Conservation (phyloP, 1,284 basidiomycete genomes). For the Ceratobasidium sp. region DNA sequence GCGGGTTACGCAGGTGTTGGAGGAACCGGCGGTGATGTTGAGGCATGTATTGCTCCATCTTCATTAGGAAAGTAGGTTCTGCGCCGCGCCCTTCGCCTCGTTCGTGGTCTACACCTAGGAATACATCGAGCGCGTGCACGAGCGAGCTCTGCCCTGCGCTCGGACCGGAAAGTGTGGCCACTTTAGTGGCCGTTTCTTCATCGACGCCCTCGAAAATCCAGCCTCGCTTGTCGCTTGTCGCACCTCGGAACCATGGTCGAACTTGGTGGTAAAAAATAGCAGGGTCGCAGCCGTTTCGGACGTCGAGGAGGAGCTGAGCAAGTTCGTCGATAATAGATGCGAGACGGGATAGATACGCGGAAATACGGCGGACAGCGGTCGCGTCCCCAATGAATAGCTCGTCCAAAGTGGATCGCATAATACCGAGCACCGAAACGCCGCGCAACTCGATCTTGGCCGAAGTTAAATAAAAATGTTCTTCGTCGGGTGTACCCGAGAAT, state of each 20-base stretch:
- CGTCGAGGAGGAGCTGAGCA: slow-evolving; percentile 69
- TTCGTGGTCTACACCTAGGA: slow-evolving; percentile 86
- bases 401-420: slow-evolving; percentile 92
- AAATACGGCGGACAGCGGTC: slow-evolving; percentile 80
- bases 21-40: slow-evolving; percentile 91
- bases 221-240: slow-evolving; percentile 74
- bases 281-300: slow-evolving; percentile 83
- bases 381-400: slow-evolving; percentile 91
- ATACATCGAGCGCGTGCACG: slow-evolving; percentile 79
- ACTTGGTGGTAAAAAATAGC: slow-evolving; percentile 86
- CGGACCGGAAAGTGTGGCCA: slow-evolving; percentile 81
- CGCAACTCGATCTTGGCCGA: slow-evolving; percentile 92
- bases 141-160: slow-evolving; percentile 89
- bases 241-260: slow-evolving; percentile 93
- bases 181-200: slow-evolving; percentile 63
- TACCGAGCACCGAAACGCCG: slow-evolving; percentile 86
- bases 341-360: slow-evolving; percentile 77
- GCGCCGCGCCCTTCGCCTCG: slow-evolving; percentile 54
- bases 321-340: slow-evolving; percentile 77
- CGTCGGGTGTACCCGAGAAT: slow-evolving; percentile 88
- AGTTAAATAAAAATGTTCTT: slow-evolving; percentile 90
- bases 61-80: slow-evolving; percentile 73
- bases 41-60: slow-evolving; percentile 94
- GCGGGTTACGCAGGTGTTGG: slow-evolving; percentile 77
- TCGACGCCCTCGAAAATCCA: slow-evolving; percentile 89